These are phyloP conservation scores for Irineochytrium annulatum DNA, from an alignment of 192 early-diverging fungal genomes.

Conservation along the genomic window DNA sequence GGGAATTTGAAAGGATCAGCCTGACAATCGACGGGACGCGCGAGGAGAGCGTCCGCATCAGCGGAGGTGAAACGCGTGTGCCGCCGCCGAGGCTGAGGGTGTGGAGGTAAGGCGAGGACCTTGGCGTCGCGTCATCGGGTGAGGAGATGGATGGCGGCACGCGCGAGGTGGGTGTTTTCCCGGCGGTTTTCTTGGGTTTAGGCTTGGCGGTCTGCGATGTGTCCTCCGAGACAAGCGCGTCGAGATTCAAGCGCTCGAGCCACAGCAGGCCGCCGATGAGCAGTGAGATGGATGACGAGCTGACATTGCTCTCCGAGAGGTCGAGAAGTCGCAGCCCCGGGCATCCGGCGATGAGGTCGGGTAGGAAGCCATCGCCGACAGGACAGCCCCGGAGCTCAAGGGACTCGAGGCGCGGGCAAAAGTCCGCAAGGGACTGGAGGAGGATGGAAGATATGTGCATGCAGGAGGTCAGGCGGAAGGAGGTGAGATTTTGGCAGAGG, in stretches of 20 bases:
- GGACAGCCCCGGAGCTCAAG: constrained; percentile 27
- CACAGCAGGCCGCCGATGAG: constrained; percentile 10
- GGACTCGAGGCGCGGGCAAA: constrained; percentile 11
- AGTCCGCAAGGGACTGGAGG: constrained; percentile 23
- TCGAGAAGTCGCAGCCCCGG: constrained; percentile 12
- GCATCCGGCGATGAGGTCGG: constrained; percentile 17
- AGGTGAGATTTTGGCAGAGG: constrained; percentile 11
- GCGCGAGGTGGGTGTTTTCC: too few species aligned
- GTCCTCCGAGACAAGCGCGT: constrained; percentile 2
- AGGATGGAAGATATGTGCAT: constrained; percentile 31
- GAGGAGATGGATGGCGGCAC: too few species aligned
- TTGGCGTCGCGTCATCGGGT: neutral
- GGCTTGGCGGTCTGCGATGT: too few species aligned
- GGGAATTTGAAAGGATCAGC: neutral
- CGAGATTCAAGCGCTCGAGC: constrained; percentile 8
- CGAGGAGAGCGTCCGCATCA: neutral
- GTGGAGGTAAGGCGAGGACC: neutral
- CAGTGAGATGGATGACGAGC: constrained; percentile 4
- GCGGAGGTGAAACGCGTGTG: neutral
- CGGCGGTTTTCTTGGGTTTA: too few species aligned
- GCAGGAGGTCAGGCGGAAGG: constrained; percentile 14
- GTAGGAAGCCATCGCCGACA: constrained; percentile 25
- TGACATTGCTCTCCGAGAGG: constrained; percentile 20
- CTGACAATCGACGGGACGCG: neutral
- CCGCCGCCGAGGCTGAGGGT: neutral